These are phyloP conservation scores for Coemansia sp. DNA, from an alignment of 192 early-diverging fungal genomes.

Conservation along the genomic window DNA sequence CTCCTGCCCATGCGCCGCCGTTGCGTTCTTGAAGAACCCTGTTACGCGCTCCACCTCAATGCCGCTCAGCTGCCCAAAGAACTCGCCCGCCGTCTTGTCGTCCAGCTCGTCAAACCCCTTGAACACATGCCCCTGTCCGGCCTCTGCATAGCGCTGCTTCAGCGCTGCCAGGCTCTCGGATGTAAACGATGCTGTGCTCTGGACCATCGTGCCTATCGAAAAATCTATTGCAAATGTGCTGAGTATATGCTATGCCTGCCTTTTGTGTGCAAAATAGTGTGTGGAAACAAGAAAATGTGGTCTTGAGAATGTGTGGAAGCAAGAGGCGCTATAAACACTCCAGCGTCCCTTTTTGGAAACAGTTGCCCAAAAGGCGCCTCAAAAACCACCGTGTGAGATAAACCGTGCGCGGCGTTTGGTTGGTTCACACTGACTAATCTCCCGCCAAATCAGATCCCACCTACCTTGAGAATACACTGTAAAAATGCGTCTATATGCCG, in stretches of 20 bases:
- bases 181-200: slow-evolving; percentile 47
- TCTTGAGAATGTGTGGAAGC: too few relatives aligned
- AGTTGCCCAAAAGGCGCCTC: too few relatives aligned
- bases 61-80: slow-evolving; percentile 66
- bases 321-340: too few relatives aligned
- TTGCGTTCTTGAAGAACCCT: slow-evolving; percentile 79
- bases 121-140: slow-evolving; percentile 89
- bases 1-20: slow-evolving; percentile 39
- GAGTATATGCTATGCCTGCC: not conserved
- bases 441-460: too few relatives aligned
- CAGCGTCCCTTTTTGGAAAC: too few relatives aligned
- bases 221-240: not conserved
- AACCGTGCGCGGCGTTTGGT: too few relatives aligned
- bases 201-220: slow-evolving; percentile 27
- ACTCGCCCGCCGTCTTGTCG: slow-evolving; percentile 54
- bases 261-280: not conserved
- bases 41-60: slow-evolving; percentile 84
- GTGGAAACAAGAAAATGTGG: not conserved
- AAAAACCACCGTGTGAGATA: too few relatives aligned
- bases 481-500: too few relatives aligned
- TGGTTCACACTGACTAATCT: too few relatives aligned
- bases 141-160: slow-evolving; percentile 62
- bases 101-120: slow-evolving; percentile 72
- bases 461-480: too few relatives aligned
- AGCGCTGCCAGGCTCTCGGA: slow-evolving; percentile 52